Conservation (phyloP, 2,329 filamentous ascomycete species). For the Monosporascus ibericus region DNA sequence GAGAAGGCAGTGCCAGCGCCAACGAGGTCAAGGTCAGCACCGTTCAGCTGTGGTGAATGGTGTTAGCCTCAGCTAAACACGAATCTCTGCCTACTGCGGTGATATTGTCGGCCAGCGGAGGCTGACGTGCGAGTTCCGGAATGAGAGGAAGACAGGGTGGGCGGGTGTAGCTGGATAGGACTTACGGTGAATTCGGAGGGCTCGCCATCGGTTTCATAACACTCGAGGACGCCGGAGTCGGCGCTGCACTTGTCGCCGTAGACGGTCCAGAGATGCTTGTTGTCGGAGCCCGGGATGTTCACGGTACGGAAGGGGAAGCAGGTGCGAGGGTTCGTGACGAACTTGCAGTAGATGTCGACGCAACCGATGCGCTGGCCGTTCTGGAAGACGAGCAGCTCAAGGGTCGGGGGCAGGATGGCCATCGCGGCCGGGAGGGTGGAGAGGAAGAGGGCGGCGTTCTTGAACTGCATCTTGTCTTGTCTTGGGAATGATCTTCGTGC, state of each 20-base stretch:
- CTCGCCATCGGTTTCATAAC: constrained; percentile 1
- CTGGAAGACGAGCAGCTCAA: constrained; percentile 5
- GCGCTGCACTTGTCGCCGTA: constrained; percentile 2
- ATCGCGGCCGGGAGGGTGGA: not conserved
- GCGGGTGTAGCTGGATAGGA: not conserved
- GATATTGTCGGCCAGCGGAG: not conserved
- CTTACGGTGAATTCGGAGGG: constrained; percentile 2
- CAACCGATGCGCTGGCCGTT: constrained; percentile 5
- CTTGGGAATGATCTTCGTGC: too few species aligned
- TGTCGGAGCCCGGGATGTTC: constrained; percentile 1
- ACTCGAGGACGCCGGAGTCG: constrained; percentile 1
- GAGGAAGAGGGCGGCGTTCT: constrained; percentile 1
- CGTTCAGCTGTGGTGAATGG: not conserved
- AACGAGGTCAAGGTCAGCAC: constrained; percentile 3
- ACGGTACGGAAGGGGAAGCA: constrained; percentile 4
- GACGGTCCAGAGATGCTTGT: constrained; percentile 1
- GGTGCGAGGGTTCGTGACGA: not conserved
- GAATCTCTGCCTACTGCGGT: not conserved
- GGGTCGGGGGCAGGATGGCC: constrained; percentile 1
- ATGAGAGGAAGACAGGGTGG: too few species aligned
- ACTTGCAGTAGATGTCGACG: constrained; percentile 4
- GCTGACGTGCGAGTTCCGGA: not conserved
- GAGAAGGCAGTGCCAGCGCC: constrained; percentile 4
- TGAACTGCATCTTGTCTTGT: constrained; percentile 3
- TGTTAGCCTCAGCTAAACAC: not conserved